Percentiles rank a stretch among this genome's conserved stretches.
phyloP scores from a whole-genome alignment of 139 green algal species.

The Tetraselmis chui region DNA sequence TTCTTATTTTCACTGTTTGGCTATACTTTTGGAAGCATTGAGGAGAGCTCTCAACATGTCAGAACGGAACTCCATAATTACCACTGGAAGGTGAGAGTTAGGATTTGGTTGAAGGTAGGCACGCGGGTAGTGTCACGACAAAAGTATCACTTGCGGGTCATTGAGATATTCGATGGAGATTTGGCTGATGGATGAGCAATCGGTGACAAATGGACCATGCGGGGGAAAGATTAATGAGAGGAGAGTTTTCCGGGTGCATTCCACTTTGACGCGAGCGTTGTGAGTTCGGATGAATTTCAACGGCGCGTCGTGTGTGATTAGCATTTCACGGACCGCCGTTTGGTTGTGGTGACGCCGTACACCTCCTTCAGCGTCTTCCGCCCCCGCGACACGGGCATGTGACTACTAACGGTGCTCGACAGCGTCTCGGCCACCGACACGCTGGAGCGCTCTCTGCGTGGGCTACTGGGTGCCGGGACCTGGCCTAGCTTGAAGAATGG shows the following conservation, averaged over 20 bases:
- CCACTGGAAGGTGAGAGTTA: no score
- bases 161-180: background rate
- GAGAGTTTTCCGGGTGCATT: background rate
- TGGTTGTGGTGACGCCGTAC: background rate
- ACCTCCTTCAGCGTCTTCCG: background rate
- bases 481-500: background rate
- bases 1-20: no score
- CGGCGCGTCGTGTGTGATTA: no score
- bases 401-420: background rate
- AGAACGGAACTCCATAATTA: no score
- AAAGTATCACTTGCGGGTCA: no score
- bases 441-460: background rate
- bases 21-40: no score
- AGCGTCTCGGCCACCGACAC: background rate
- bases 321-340: background rate
- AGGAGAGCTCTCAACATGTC: no score
- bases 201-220: background rate
- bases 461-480: background rate
- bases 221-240: background rate
- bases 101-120: no score
- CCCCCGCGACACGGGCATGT: background rate
- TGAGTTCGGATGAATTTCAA: no score
- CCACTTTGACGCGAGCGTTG: no score
- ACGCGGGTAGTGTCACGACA: no score
- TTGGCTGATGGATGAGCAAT: background rate